Conservation (phyloP, 2,329 filamentous ascomycete genomes). For the Beauveria caledonica region DNA sequence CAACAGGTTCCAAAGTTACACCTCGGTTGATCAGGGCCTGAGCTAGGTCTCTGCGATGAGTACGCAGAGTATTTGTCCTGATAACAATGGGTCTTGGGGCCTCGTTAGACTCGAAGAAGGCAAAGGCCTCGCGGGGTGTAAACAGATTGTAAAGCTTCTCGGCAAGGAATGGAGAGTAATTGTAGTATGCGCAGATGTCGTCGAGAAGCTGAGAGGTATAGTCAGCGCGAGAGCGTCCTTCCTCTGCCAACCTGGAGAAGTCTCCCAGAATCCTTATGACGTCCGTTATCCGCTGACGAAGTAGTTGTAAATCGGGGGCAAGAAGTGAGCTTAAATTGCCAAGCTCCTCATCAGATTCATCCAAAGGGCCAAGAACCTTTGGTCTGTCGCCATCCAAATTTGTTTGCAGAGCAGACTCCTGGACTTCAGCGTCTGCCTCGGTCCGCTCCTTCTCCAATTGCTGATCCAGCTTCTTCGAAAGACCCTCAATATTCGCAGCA, state of each 20-base stretch:
- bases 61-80: conserved; percentile 88
- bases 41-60: conserved; percentile 69
- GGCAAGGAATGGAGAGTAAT: conserved; percentile 89
- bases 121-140: conserved; percentile 85
- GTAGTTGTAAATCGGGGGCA: conserved; percentile 81
- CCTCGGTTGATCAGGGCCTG: conserved; percentile 93
- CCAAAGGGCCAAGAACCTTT: conserved; percentile 55
- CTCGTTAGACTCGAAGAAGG: conserved; percentile 99
- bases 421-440: conserved; percentile 76
- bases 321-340: conserved; percentile 55
- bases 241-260: conserved; percentile 72
- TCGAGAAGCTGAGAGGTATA: conserved; percentile 81
- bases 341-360: conserved; percentile 52
- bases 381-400: conserved; percentile 79
- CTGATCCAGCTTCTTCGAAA: conserved; percentile 77
- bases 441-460: conserved; percentile 70
- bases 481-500: conserved; percentile 89
- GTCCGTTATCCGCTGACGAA: conserved; percentile 84
- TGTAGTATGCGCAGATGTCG: conserved; percentile 94
- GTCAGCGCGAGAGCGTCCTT: conserved; percentile 74
- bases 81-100: conserved; percentile 89
- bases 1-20: conserved; percentile 90
- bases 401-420: conserved; percentile 80
- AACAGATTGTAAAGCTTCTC: conserved; percentile 94
- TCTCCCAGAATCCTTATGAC: conserved; percentile 87